phyloP scores from a whole-genome alignment of 139 green algal species.

The Diplosphaera chodatii region DNA sequence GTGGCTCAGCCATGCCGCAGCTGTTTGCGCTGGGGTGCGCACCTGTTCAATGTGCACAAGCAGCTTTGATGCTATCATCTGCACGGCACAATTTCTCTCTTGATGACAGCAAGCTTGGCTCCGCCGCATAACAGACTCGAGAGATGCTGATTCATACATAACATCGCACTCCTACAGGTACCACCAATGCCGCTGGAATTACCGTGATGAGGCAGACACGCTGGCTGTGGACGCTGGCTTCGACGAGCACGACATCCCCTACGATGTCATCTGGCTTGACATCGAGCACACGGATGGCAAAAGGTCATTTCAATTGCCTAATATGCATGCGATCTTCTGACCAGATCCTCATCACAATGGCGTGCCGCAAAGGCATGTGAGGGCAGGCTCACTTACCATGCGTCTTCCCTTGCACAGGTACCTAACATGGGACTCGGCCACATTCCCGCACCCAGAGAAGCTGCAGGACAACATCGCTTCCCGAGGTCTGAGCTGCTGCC shows the following conservation, averaged over 20 bases:
- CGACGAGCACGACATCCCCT: conserved; percentile 89
- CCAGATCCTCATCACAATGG: too few relatives aligned
- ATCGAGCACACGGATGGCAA: conserved; percentile 99
- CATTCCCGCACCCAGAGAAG: conserved; percentile 74
- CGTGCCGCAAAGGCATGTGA: too few relatives aligned
- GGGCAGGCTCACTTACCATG: too few relatives aligned
- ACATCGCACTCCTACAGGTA: too few relatives aligned
- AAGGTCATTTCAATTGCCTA: conserved; percentile 30
- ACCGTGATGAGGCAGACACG: conserved; percentile 83
- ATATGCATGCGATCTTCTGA: too few relatives aligned
- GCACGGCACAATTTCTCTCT: too few relatives aligned
- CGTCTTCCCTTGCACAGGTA: too few relatives aligned
- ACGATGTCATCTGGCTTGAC: conserved; percentile 99
- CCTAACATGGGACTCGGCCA: conserved; percentile 89
- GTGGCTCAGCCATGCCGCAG: conserved; percentile 87
- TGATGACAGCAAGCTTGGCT: too few relatives aligned
- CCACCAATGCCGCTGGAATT: conserved; percentile 99
- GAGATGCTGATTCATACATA: too few relatives aligned
- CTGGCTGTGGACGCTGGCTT: conserved; percentile 75
- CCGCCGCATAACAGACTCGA: too few relatives aligned
- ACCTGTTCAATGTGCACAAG: too few relatives aligned
- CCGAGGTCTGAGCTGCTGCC: conserved; percentile 17
- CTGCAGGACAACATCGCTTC: conserved; percentile 75
- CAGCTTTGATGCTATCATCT: too few relatives aligned
- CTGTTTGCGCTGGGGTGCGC: conserved; percentile 75